Evolutionary conservation across 176 grass and related monocot species (phyloP), one percentile per base, ranked within the genome.

Genomic region (Aegilops speltoides): DNA sequence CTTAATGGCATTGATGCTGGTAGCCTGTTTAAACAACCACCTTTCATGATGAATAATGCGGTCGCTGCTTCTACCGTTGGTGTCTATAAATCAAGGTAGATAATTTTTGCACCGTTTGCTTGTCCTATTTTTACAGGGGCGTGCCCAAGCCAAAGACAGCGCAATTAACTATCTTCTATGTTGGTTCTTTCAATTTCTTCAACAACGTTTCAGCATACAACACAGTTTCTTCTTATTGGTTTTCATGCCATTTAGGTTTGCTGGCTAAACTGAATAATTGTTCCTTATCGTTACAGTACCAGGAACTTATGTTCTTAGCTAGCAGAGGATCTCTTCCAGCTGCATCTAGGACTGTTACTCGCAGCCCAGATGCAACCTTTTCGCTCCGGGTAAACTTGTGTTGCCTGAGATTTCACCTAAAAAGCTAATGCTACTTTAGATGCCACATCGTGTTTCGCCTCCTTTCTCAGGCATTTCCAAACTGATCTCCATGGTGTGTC

Each of bases 131-230:
- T 36, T 36, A 32, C 2, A 32, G 32, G 32, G 32, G 32, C 32
- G 3, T 54, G 69, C 68, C 79, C 6, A 92, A 86, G 82, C 69
- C 90, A 5, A 82, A 88, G 82, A 33, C 73, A 6, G 78, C 92
- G 14, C 97, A 93, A 34, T 41, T 98, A 54, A 98, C 97, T 6
- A 94, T 98, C 59, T 96, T 98, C 82, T 98, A 94, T 20, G 92
- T 87, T 11, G 94, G 97, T 57, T 86, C 83, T 63, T 94, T 98
- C 41, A 95, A 88, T 82, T 92, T 95, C 37, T 98, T 91, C 68
- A 87, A 96, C 41, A 92, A 96, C 56, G 52, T 98, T 79, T 87
- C 94, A 8, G 45, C 87, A 8, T 96, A 89, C n/a, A 61, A 92
- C 94, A 89, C 28, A 50, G 7, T 31, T 78, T 85, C 2, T 52